Conservation (phyloP, 2,329 filamentous ascomycete genomes). For the Verticillium dahliae region DNA sequence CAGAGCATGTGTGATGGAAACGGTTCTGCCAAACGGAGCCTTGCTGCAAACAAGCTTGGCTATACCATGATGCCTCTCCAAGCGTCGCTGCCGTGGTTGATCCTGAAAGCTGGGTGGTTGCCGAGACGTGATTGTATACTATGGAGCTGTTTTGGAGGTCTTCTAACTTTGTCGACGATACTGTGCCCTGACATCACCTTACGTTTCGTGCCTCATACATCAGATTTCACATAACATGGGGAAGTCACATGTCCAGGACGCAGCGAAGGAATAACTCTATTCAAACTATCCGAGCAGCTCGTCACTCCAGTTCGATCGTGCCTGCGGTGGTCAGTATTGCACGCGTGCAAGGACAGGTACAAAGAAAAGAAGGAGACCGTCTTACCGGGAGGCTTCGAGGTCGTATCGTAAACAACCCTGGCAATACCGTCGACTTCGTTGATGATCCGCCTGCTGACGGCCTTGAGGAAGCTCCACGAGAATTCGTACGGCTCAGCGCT, state of each 20-base stretch:
- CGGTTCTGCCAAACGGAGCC: not conserved
- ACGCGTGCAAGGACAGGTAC: not conserved
- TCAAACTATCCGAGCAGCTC: not conserved
- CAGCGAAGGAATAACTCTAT: not conserved
- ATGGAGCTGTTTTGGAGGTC: too few species aligned
- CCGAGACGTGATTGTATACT: too few species aligned
- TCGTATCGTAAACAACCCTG: slow-evolving; percentile 53
- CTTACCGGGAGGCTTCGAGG: slow-evolving; percentile 8
- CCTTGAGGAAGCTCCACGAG: slow-evolving; percentile 55
- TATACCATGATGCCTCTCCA: not conserved
- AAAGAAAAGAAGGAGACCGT: not conserved
- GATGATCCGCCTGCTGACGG: slow-evolving; percentile 60
- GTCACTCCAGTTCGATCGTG: slow-evolving; percentile 67
- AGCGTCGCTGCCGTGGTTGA: not conserved
- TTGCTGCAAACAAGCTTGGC: not conserved
- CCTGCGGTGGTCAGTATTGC: slow-evolving; percentile 38
- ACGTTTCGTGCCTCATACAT: not conserved
- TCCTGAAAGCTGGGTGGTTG: not conserved
- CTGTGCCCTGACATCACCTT: not conserved
- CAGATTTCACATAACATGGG: not conserved
- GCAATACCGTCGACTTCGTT: slow-evolving; percentile 63
- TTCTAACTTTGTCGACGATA: too few species aligned
- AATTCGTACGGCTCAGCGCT: slow-evolving; percentile 51
- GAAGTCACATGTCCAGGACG: not conserved
- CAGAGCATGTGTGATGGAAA: not conserved